Percentiles rank a stretch among this genome's conserved stretches.
Evolutionary conservation across 1,139 yeast genomes (phyloP).

Genomic region (Candida sojae): DNA sequence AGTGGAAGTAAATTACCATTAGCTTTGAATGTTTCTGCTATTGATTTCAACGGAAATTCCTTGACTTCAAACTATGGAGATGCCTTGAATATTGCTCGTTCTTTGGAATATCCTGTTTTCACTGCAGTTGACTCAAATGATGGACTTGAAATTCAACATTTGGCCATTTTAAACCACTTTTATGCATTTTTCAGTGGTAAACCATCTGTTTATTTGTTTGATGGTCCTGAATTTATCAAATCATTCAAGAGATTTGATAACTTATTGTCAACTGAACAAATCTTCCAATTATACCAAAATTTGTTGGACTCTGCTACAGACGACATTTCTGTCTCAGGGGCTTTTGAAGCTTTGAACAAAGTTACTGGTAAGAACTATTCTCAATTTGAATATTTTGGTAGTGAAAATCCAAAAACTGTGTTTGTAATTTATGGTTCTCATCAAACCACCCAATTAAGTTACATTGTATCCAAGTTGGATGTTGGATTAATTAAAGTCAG

Average conservation of each 20-base stretch:
- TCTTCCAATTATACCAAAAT: conserved; percentile 43
- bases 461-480: conserved; percentile 38
- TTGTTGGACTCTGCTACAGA: conserved; percentile 33
- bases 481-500: conserved; percentile 72
- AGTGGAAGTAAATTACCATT: conserved; percentile 52
- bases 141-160: conserved; percentile 63
- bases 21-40: conserved; percentile 71
- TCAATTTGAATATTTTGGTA: conserved; percentile 74
- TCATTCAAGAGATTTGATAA: conserved; percentile 52
- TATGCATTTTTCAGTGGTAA: conserved; percentile 53
- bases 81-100: conserved; percentile 64
- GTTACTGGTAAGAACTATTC: conserved; percentile 60
- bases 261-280: conserved; percentile 46
- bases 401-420: conserved; percentile 61
- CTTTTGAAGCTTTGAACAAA: conserved; percentile 54
- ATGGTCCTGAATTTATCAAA: conserved; percentile 71
- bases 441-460: conserved; percentile 57
- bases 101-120: conserved; percentile 69
- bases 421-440: conserved; percentile 77
- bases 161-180: conserved; percentile 66
- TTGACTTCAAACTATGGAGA: conserved; percentile 69
- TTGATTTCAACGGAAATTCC: conserved; percentile 64
- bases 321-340: conserved; percentile 39
- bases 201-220: conserved; percentile 73
- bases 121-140: conserved; percentile 57